These are phyloP conservation scores for Hypoxylon sp. DNA, from an alignment of 2,329 filamentous ascomycete species.

Conservation along the genomic window DNA sequence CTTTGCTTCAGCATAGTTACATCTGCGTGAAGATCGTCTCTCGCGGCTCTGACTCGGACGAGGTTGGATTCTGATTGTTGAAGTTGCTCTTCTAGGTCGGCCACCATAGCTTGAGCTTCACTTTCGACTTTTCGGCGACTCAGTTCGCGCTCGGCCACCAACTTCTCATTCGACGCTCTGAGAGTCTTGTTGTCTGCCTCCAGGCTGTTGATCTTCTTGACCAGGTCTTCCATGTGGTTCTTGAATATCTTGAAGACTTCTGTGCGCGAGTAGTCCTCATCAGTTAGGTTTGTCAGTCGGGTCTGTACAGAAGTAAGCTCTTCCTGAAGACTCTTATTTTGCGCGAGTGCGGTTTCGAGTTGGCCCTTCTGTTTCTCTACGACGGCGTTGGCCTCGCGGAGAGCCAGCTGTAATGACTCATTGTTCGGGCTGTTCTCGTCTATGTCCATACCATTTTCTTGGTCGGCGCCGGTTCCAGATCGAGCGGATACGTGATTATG, in stretches of 20 bases:
- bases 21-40: conserved; percentile 89
- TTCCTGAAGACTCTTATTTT: conserved; percentile 79
- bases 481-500: conserved; percentile 72
- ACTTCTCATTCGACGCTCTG: conserved; percentile 84
- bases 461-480: conserved; percentile 57
- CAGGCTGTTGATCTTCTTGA: conserved; percentile 90
- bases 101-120: conserved; percentile 77
- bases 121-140: conserved; percentile 85
- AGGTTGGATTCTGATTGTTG: conserved; percentile 86
- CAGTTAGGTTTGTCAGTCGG: conserved; percentile 78
- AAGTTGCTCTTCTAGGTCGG: conserved; percentile 85
- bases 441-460: conserved; percentile 66
- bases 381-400: conserved; percentile 81
- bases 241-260: conserved; percentile 95
- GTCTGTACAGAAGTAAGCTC: conserved; percentile 81
- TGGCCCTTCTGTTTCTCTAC: conserved; percentile 90
- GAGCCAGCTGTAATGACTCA: conserved; percentile 78
- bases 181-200: conserved; percentile 89
- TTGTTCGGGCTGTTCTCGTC: conserved; percentile 66
- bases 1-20: conserved; percentile 81
- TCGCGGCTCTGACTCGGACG: conserved; percentile 81
- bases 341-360: conserved; percentile 79
- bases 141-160: conserved; percentile 84
- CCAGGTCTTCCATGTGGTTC: conserved; percentile 89
- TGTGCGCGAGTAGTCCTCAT: conserved; percentile 93